A percentile compares a stretch with the other conserved stretches of the same genome.
Evolutionary conservation across 176 grass and related monocot genomes (phyloP).

Genomic region (Oropetium thomaeum): DNA sequence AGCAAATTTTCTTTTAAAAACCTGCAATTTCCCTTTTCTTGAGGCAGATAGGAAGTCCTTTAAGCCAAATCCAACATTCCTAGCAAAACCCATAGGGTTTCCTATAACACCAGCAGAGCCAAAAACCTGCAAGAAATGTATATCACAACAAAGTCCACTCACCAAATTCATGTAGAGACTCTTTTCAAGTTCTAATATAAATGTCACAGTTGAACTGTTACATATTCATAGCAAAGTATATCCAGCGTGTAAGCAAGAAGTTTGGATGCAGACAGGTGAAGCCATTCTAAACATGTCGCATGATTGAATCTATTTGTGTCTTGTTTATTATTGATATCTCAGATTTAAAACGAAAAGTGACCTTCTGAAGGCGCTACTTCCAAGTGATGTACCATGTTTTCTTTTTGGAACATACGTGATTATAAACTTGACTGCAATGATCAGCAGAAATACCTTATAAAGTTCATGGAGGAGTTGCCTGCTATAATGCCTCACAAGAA

Average conservation of each 20-base stretch:
- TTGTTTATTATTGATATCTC: constrained; percentile 8
- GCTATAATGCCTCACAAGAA: constrained; percentile 86
- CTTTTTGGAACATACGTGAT: neutral
- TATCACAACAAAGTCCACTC: constrained; percentile 18
- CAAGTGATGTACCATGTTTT: too few species aligned
- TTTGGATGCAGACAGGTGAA: neutral
- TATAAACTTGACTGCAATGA: constrained; percentile 16
- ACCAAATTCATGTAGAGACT: constrained; percentile 10
- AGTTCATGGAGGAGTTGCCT: constrained; percentile 95
- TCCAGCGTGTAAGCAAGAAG: neutral
- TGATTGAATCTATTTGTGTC: neutral
- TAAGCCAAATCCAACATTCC: constrained; percentile 95
- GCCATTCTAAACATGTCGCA: neutral
- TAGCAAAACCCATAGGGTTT: constrained; percentile 97
- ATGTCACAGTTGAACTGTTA: neutral
- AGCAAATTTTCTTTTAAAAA: constrained; percentile 31
- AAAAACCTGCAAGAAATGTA: constrained; percentile 59
- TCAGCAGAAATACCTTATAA: constrained; percentile 70
- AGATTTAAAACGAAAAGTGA: constrained; percentile 1
- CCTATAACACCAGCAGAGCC: constrained; percentile 97
- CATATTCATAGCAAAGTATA: neutral
- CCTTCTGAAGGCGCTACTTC: too few species aligned
- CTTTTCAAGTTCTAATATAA: neutral
- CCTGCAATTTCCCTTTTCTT: constrained; percentile 82
- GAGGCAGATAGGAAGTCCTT: constrained; percentile 91